phyloP scores from a whole-genome alignment of 768 basidiomycete species.

The Rubroboletus pulcherrimus region DNA sequence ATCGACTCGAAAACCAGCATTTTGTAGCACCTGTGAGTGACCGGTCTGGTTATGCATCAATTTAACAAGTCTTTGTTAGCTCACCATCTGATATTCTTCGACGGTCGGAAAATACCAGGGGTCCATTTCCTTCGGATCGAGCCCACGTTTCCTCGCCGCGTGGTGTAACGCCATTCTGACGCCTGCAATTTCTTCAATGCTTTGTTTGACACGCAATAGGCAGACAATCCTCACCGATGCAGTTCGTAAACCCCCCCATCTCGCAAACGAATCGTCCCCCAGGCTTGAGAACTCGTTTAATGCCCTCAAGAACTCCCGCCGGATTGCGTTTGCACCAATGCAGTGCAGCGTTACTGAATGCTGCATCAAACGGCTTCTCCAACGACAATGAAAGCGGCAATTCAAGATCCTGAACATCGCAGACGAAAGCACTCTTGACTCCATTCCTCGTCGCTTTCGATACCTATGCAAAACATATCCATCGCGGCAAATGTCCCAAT shows the following conservation, averaged over 20 bases:
- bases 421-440: conserved; percentile 43
- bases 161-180: conserved; percentile 55
- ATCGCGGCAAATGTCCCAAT: neutral
- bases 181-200: conserved; percentile 39
- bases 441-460: conserved; percentile 47
- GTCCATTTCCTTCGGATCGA: conserved; percentile 58
- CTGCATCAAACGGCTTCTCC: conserved; percentile 57
- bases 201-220: neutral
- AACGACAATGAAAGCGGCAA: conserved; percentile 29
- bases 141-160: conserved; percentile 48
- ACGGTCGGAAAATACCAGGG: conserved; percentile 85
- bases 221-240: conserved; percentile 44
- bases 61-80: conserved; percentile 4
- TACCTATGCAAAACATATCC: conserved; percentile 39
- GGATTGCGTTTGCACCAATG: conserved; percentile 87
- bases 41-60: neutral
- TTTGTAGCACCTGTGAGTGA: conserved; percentile 46
- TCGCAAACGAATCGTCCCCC: conserved; percentile 74
- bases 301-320: conserved; percentile 54
- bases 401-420: conserved; percentile 50
- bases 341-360: conserved; percentile 76
- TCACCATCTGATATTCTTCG: conserved; percentile 58
- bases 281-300: conserved; percentile 57
- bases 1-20: conserved; percentile 53
- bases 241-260: conserved; percentile 75